Evolutionary conservation across 2,329 filamentous ascomycete genomes (phyloP).

Genomic region (Colletotrichum salicis): DNA sequence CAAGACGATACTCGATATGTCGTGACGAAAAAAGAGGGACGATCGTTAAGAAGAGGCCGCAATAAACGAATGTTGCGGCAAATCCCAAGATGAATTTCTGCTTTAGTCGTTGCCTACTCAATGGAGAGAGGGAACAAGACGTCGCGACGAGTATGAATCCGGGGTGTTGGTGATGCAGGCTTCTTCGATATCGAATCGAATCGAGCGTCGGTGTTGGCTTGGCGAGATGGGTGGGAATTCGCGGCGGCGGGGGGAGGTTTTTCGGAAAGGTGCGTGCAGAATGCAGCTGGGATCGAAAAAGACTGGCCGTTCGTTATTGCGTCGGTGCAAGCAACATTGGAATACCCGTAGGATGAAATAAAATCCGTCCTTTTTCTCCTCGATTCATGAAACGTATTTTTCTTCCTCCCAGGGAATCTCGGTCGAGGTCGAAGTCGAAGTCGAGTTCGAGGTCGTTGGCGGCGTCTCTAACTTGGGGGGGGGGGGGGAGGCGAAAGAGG

Average conservation of each 20-base stretch:
- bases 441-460: slow-evolving; percentile 7
- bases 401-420: background rate
- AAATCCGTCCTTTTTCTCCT: background rate
- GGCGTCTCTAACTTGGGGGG: slow-evolving; percentile 13
- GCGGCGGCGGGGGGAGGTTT: background rate
- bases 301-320: slow-evolving; percentile 32
- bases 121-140: slow-evolving; percentile 14
- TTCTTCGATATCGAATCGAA: slow-evolving; percentile 18
- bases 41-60: slow-evolving; percentile 38
- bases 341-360: background rate
- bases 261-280: background rate
- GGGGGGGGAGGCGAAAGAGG: slow-evolving; percentile 15
- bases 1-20: slow-evolving; percentile 42
- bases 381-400: background rate
- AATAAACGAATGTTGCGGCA: slow-evolving; percentile 49
- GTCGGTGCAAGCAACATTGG: slow-evolving; percentile 31
- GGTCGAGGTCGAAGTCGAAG: background rate
- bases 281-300: background rate
- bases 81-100: slow-evolving; percentile 29
- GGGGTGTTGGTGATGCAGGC: background rate
- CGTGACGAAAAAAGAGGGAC: slow-evolving; percentile 38
- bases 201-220: slow-evolving; percentile 8
- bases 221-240: slow-evolving; percentile 10
- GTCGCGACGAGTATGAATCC: slow-evolving; percentile 16
- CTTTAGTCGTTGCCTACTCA: slow-evolving; percentile 28